phyloP scores from a whole-genome alignment of 2,329 filamentous ascomycete genomes.

The Scopulariopsis brevicaulis region DNA sequence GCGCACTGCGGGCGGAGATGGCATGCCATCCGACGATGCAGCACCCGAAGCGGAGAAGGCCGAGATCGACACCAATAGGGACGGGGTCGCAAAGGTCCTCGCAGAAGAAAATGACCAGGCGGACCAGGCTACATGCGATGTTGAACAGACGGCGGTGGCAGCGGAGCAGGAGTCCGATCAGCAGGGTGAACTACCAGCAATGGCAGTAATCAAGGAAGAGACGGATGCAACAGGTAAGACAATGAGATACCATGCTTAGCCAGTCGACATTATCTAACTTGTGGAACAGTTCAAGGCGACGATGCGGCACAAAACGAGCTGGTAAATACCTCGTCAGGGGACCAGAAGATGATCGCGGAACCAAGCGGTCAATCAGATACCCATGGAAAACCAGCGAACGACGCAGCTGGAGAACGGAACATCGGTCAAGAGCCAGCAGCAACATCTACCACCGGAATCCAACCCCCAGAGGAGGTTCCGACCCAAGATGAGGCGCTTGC shows the following conservation, averaged over 20 bases:
- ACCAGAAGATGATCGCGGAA: neutral
- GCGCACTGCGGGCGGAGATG: neutral
- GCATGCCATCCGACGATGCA: neutral
- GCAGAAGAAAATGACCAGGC: neutral
- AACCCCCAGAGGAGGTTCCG: too few species aligned
- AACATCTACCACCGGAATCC: neutral
- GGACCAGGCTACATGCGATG: neutral
- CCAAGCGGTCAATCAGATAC: neutral
- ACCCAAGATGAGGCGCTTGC: neutral
- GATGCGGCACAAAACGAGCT: neutral
- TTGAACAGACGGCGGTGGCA: neutral
- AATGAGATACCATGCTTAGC: neutral
- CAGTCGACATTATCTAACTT: neutral
- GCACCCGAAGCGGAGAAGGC: neutral
- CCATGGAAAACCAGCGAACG: neutral
- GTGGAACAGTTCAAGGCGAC: neutral
- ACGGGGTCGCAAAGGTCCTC: neutral
- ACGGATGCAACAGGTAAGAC: neutral
- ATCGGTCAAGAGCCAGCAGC: neutral
- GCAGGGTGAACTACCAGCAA: neutral
- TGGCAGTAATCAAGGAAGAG: neutral
- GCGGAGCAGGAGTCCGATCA: neutral
- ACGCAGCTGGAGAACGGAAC: neutral
- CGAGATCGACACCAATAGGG: neutral
- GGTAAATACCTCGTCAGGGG: neutral